Conservation (phyloP, 2,329 filamentous ascomycete species). For the Lachnellula suecica region DNA sequence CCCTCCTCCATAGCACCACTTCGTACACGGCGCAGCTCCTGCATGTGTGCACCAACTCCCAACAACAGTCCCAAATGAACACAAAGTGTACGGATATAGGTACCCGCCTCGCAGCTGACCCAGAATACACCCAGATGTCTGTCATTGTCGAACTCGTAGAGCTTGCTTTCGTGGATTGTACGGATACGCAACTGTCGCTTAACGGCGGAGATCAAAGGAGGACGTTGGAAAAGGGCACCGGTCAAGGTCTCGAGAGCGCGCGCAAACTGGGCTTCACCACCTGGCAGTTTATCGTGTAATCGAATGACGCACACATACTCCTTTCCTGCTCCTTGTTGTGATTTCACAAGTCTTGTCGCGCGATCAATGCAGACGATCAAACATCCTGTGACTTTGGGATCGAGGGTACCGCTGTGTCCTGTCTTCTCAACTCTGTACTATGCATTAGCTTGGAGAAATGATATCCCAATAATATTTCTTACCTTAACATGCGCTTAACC, state of each 20-base stretch:
- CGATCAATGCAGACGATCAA: constrained; percentile 95
- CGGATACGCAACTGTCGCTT: constrained; percentile 98
- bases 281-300: constrained; percentile 91
- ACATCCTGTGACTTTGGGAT: constrained; percentile 96
- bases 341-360: constrained; percentile 96
- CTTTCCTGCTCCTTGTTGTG: constrained; percentile 97
- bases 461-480: constrained; percentile 31
- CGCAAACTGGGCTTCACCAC: constrained; percentile 88
- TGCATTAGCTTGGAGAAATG: constrained; percentile 18
- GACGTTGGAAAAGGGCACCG: constrained; percentile 94
- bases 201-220: constrained; percentile 95
- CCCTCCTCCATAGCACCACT: constrained; percentile 94
- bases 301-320: constrained; percentile 97
- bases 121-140: constrained; percentile 97
- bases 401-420: constrained; percentile 95
- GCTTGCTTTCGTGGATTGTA: constrained; percentile 95
- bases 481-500: constrained; percentile 97
- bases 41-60: constrained; percentile 94
- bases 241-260: constrained; percentile 94
- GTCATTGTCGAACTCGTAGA: constrained; percentile 98
- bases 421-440: constrained; percentile 82
- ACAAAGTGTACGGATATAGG: constrained; percentile 97
- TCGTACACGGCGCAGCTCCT: constrained; percentile 91
- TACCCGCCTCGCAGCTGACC: constrained; percentile 98
- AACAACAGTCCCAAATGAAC: constrained; percentile 79